Conservation (phyloP, 2,329 filamentous ascomycete species). For the Penicillium sp. region DNA sequence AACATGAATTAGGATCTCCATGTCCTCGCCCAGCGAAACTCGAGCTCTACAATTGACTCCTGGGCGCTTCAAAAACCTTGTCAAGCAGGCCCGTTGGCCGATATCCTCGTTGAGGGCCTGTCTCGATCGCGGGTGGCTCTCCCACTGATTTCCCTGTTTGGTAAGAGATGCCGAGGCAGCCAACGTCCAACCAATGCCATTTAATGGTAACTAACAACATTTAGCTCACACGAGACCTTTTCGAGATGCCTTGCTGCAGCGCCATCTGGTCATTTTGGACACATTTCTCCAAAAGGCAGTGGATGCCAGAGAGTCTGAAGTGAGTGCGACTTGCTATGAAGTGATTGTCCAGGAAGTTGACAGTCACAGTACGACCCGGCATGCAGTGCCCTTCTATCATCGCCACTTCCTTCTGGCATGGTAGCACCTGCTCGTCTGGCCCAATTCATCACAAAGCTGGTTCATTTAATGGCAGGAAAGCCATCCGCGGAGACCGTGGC, state of each 20-base stretch:
- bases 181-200: background rate
- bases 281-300: conserved; percentile 33
- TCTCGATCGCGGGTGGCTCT: conserved; percentile 53
- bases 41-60: conserved; percentile 37
- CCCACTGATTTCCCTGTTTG: conserved; percentile 50
- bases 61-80: conserved; percentile 53
- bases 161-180: conserved; percentile 29
- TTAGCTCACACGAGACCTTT: conserved; percentile 30
- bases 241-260: conserved; percentile 34
- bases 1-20: conserved; percentile 30
- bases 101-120: conserved; percentile 50
- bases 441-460: conserved; percentile 32
- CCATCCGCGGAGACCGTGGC: conserved; percentile 34
- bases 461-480: conserved; percentile 28
- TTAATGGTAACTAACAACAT: conserved; percentile 3
- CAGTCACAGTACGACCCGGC: conserved; percentile 27
- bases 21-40: conserved; percentile 27
- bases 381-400: conserved; percentile 37
- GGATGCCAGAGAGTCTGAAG: conserved; percentile 29
- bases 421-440: conserved; percentile 35
- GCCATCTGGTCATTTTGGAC: conserved; percentile 36
- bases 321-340: conserved; percentile 15
- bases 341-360: background rate
- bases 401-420: conserved; percentile 29
- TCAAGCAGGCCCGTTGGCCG: conserved; percentile 46